Conservation (phyloP, 2,329 filamentous ascomycete species). For the Colletotrichum abscissum region DNA sequence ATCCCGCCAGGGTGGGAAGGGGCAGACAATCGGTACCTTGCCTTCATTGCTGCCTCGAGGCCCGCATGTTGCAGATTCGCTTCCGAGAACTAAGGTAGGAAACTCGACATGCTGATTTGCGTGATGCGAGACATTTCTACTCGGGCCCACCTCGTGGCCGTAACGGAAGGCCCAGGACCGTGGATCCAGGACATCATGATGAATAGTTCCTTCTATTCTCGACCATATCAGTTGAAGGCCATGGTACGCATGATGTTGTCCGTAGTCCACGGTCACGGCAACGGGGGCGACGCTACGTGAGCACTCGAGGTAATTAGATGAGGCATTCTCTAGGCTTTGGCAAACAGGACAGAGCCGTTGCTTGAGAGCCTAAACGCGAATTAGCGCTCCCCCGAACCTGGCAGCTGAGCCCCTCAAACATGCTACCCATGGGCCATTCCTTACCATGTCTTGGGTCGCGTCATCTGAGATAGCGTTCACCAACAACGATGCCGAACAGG, state of each 20-base stretch:
- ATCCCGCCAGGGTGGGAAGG: conserved; percentile 16
- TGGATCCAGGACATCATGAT: not conserved
- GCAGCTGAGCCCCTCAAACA: not conserved
- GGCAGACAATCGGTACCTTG: conserved; percentile 11
- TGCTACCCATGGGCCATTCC: not conserved
- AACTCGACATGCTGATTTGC: conserved; percentile 14
- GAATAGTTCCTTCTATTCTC: not conserved
- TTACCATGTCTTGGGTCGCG: not conserved
- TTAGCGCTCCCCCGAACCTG: not conserved
- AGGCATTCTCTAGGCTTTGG: not conserved
- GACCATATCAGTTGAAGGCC: not conserved
- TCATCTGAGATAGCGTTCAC: not conserved
- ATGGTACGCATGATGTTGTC: not conserved
- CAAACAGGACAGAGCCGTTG: not conserved
- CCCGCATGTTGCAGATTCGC: conserved; percentile 29
- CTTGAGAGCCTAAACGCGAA: not conserved
- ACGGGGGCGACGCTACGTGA: not conserved
- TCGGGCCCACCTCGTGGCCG: conserved; percentile 5
- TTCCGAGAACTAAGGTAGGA: not conserved
- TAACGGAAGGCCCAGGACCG: not conserved
- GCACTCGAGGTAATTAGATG: no score
- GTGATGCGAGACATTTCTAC: conserved; percentile 18
- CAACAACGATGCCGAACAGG: not conserved
- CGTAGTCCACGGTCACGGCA: not conserved
- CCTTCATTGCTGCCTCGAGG: conserved; percentile 1